Evolutionary conservation across 2,329 filamentous ascomycete genomes (phyloP), one percentile per base, ranked within the genome.

Genomic region (Hyphodiscus sp.): DNA sequence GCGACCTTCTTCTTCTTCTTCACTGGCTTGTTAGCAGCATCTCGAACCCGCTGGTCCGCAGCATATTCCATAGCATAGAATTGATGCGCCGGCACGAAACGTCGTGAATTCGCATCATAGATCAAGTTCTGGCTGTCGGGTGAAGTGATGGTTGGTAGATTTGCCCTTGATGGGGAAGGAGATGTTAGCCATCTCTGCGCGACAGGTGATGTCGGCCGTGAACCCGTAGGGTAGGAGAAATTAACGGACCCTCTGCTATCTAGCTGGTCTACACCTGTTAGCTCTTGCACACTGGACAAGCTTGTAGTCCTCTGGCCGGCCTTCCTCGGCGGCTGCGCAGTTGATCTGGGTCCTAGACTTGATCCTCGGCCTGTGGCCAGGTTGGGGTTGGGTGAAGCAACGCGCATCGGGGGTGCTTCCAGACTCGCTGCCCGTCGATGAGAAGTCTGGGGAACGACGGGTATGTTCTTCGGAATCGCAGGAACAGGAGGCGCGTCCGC

Each of bases 401-500:
- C 47, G 42, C 65, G 62, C 48, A 60, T 55, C 16, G 55, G 38
- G 2, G 68, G 64, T n/a, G 71, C 61, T 55, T 73, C 73, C 50
- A 73, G 58, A 58, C 69, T 76, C n/a, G 65, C 54, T 15, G 65
- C 57, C 55, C 52, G 67, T 56, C 47, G 66, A 60, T 63, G 66
- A 20, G 57, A 58, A 33, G 58, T 61, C 52, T 56, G 53, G 46
- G 59, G 52, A 57, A 59, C 52, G 53, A 51, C n/a, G 60, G 51
- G 13, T 64, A 74, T 61, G 51, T 77, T 71, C 41, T 77, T 71
- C 2, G 89, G 89, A 23, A 96, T 76, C 3, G 78, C 76, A 38
- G 91, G 91, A 1, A 96, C 84, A 1, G 90, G 90, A 29, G 90
- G 89, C 50, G 81, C 76, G 63, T 80, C 73, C 48, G 72, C 68